Evolutionary conservation across 139 green algal genomes (phyloP), one percentile per base, ranked within the genome.

Genomic region (Tetraselmis chui): DNA sequence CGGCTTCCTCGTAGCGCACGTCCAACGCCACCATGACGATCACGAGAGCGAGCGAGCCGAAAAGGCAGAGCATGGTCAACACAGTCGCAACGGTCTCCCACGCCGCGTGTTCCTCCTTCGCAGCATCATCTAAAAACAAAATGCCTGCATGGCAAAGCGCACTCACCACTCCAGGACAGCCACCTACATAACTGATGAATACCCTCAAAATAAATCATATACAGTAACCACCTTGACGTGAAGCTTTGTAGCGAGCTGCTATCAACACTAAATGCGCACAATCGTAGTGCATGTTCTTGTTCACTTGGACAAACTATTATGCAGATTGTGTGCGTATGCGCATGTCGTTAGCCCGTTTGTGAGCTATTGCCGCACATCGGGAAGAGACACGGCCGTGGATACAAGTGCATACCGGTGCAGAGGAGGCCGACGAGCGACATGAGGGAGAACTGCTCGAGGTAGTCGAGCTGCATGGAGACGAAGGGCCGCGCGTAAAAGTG

Each of bases 401-500:
- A n/a, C n/a, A n/a, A n/a, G n/a, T n/a, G n/a, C 45, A 25, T 18
- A 67, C 74, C 74, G 23, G 74, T 77, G 74, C 74, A 77, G 74
- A 77, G 74, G 5, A 77, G 74, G 74, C 74, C 74, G 23, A 77
- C n/a, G 74, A 77, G 74, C 25, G 74, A 77, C 5, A 77, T 25
- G n/a, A 77, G 74, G 74, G 26, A 28, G 74, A 23, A 77, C 26
- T 29, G 25, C 26, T 77, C 74, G 2, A 77, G 74, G n/a, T 2
- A 30, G n/a, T 77, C 74, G 5, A 77, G 25, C 26, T 22, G 18
- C n/a, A 18, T 11, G 26, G 74, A 77, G n/a, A 77, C 28, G n/a
- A 77, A 77, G 74, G 74, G 74, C 23, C 74, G 74, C 26, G 74
- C 74, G 74, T 77, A 77, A 29, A 77, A 77, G 74, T 77, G 74